Evolutionary conservation across 1,284 basidiomycete genomes (phyloP), one percentile per base, ranked within the genome.

Genomic region (Sphaerobolus stellatus): DNA sequence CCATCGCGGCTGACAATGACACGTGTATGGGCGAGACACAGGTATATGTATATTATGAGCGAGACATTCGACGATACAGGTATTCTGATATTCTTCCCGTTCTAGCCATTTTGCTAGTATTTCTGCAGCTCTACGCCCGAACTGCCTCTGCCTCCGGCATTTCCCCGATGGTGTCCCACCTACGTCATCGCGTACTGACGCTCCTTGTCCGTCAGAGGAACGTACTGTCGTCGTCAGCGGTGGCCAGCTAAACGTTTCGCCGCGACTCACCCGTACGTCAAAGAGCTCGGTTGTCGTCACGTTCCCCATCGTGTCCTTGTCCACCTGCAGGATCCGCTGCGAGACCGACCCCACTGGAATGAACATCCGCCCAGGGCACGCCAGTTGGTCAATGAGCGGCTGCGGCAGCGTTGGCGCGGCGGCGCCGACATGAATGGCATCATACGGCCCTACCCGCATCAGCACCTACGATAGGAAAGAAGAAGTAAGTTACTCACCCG

Each of bases 361-460:
- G 71, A 98, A 96, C 88, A 98, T 92, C 48, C 92, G 76, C 2
- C 96, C 96, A 0, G 93, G 93, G 1, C 71, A 70, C 13, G 88
- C 89, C 4, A 98, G 84, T 69, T 96, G 89, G 13, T 92, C 82
- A 24, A 98, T 68, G 0, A 98, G 79, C 0, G 79, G 68, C 31
- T 82, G 68, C 0, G 94, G 94, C n/a, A 94, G 71, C 0, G 66
- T 76, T 0, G 91, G 88, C 0, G 94, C 87, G 0, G 95, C 94
- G 0, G 96, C 96, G 4, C 96, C 96, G 20, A 98, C 96, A 64
- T 99, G 96, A 46, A 98, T 98, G 0, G 84, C 89, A 60, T 92
- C 82, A 67, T 88, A 97, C 0, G 92, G 92, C 0, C 83, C 93
- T 80, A 59, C 52, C 27, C 27, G 27, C 34, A 16, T 61, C 53